Base-by-base conservation (phyloP, 345 rosid genomes). In the Clausena lansium region DNA sequence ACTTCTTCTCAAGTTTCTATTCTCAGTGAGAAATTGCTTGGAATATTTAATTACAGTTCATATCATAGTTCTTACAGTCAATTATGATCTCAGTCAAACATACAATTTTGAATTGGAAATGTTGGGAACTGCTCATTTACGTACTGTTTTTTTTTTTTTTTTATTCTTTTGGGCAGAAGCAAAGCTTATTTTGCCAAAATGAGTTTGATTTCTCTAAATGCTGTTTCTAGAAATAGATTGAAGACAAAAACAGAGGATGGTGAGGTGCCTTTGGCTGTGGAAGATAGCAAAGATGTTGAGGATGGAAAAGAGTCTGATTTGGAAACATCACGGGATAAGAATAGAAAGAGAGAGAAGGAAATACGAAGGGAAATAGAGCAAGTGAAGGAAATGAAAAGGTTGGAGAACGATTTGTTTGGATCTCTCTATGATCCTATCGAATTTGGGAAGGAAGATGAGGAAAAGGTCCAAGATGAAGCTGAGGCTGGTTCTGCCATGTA, bases 391-490 rank as follows among this genome's bases (percentile, higher is more conserved):
- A 92, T 88, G 93, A 89, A 84, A 78, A 95, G 81, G 84, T 87
- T 95, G 38, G 97, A 94, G 84, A 87, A 83, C 77, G 50, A 81
- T 74, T 83, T 95, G 82, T 95, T 95, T 32, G 99, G 97, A 24
- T 89, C 98, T 36, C 81, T 95, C 17, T 86, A 91, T 80, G 85
- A 90, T 33, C 94, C 98, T 66, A 85, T 95, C 74, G 89, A 87
- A 41, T 95, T 91, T 79, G 97, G 97, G 52, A 87, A 89, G 72
- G 84, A 64, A 36, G 84, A 57, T 0, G 85, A 79, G 27, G 88
- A 81, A n/a, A 77, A 75, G 13, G 79, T 27, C 24, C 69, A 24
- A 57, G 85, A 63, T 19, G 81, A 69, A 77, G 71, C 55, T 60
- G 81, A 76, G 68, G 81, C 83, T 28, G 81, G 76, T 79, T 84